Evolutionary conservation across 192 early-diverging fungal genomes (phyloP), one percentile per base, ranked within the genome.

Genomic region (Dissophora ornata): DNA sequence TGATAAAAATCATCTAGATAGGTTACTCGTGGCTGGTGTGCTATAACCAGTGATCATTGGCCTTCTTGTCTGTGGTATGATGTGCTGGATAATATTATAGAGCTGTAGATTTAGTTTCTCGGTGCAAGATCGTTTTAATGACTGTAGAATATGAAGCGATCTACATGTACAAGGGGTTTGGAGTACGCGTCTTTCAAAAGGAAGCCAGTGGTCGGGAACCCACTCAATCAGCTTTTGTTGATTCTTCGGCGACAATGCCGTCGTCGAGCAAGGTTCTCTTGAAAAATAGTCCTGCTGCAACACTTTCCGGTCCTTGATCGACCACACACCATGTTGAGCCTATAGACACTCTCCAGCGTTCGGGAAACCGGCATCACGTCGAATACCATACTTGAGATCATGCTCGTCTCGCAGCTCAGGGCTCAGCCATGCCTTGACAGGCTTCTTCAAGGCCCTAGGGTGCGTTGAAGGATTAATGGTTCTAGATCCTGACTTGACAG

Each of bases 301-400:
- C 0, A 82, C 16, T 11, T 50, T 63, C 8, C 64, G 29, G 0
- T 68, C 61, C 1, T 26, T 4, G 33, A 62, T 61, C 8, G 80
- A 78, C 85, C 85, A 88, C 2, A 88, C 82, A 15, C 82, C 82
- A 52, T 86, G 87, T 6, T 56, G 53, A 5, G 70, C 81, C 87
- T 85, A 88, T 9, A 88, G 70, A 70, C 87, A 88, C 8, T 36
- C 42, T 2, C 63, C 71, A 1, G 82, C 82, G 15, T 62, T 41
- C 0, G 65, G 36, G 67, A 80, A 87, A 0, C 25, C 24, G 11
- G 38, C 5, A 16, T 69, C 71, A 12, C 85, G 77, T 33, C 42
- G 46, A 68, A 84, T 77, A 3, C 82, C 81, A 53, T 61, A 75
- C 22, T 25, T 13, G 15, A 1, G 24, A 30, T 75, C 71, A 34